Evolutionary conservation across 2,329 filamentous ascomycete genomes (phyloP).

Genomic region (Hypocreales sp.): DNA sequence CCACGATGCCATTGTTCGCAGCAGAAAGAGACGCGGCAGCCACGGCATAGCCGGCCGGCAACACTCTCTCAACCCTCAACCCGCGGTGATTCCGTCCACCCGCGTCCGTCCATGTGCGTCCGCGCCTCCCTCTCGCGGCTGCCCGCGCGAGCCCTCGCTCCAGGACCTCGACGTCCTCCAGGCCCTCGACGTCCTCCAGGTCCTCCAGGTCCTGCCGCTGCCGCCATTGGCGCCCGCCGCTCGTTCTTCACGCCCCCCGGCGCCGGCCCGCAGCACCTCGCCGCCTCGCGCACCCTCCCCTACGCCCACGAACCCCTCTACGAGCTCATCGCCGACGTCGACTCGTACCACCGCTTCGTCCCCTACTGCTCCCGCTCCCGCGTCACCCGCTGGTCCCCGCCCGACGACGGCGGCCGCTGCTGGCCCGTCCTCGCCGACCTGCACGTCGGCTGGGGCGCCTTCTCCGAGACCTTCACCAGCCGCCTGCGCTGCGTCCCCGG

Average conservation of each 20-base stretch:
- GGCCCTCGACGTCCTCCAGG: constrained; percentile 2
- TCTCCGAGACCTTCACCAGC: constrained; percentile 73
- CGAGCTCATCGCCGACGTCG: constrained; percentile 74
- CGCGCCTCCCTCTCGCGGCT: no score
- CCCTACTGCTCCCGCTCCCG: constrained; percentile 71
- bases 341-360: constrained; percentile 74
- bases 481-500: constrained; percentile 63
- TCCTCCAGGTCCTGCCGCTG: constrained; percentile 5
- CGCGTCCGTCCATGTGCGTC: no score
- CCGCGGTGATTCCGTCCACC: no score
- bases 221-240: constrained; percentile 5
- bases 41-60: no score
- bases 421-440: constrained; percentile 67
- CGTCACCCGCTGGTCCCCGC: constrained; percentile 58
- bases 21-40: no score
- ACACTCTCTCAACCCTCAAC: no score
- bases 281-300: constrained; percentile 60
- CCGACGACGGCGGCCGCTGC: constrained; percentile 29
- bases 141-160: no score
- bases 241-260: constrained; percentile 6
- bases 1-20: no score
- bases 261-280: constrained; percentile 43
- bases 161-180: background rate
- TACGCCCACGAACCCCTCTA: constrained; percentile 61
- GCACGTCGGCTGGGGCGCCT: constrained; percentile 69